These are phyloP conservation scores for Asterella californica DNA, from an alignment of 225 moss, liverwort and hornwort genomes.

Conservation along the genomic window DNA sequence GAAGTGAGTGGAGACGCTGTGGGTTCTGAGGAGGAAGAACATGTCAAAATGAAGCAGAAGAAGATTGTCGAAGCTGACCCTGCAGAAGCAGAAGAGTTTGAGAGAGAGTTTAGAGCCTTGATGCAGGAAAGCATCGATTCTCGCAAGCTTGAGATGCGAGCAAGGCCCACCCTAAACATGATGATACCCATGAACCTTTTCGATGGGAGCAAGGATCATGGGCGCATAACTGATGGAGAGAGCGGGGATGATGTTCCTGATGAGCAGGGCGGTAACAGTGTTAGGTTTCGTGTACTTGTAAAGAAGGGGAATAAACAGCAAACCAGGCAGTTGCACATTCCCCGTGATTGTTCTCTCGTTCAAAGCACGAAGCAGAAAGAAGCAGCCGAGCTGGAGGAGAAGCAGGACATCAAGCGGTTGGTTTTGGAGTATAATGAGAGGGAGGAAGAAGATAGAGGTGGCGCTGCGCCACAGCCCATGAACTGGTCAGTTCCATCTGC, in stretches of 20 bases:
- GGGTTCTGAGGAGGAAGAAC: conserved; percentile 90
- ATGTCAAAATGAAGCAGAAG: conserved; percentile 91
- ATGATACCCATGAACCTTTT: conserved; percentile 96
- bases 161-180: conserved; percentile 91
- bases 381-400: conserved; percentile 97
- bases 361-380: conserved; percentile 98
- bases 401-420: conserved; percentile 93
- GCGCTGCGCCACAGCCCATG: conserved; percentile 80
- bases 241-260: conserved; percentile 86
- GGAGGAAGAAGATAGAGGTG: conserved; percentile 95
- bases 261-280: conserved; percentile 77
- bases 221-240: conserved; percentile 83
- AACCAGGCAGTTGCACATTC: conserved; percentile 93
- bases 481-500: conserved; percentile 62
- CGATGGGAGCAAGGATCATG: conserved; percentile 86
- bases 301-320: conserved; percentile 98
- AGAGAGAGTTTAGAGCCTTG: conserved; percentile 83
- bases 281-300: conserved; percentile 86
- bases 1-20: conserved; percentile 78
- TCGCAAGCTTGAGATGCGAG: conserved; percentile 91
- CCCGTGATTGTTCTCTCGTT: conserved; percentile 90
- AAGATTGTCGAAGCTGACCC: conserved; percentile 83
- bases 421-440: conserved; percentile 98
- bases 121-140: conserved; percentile 99
- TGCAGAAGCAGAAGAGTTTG: conserved; percentile 95